Evolutionary conservation across 2,329 filamentous ascomycete genomes (phyloP).

Genomic region (Lachnellula arida): DNA sequence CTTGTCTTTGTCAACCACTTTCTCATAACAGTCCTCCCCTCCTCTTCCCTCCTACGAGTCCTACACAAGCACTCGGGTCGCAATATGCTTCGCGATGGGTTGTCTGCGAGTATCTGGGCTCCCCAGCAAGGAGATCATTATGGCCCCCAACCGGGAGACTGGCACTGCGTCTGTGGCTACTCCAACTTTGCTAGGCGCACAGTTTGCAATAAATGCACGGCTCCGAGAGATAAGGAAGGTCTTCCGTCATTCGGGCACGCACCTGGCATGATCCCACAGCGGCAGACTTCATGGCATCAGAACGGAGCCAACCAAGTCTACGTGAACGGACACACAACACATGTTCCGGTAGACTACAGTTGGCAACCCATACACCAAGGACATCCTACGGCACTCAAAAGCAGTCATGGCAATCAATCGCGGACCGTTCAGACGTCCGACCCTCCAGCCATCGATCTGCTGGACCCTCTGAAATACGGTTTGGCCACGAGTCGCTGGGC

Average conservation of each 20-base stretch:
- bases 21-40: neutral
- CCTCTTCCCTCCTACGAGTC: neutral
- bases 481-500: conserved; percentile 27
- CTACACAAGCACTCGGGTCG: neutral
- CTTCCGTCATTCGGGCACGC: neutral
- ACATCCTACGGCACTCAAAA: neutral
- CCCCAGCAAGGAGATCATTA: neutral
- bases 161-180: neutral
- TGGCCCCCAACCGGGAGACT: neutral
- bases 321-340: too few species aligned
- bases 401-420: neutral
- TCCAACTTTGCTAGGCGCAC: neutral
- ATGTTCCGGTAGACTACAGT: too few species aligned
- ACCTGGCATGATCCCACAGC: neutral
- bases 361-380: neutral
- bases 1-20: neutral
- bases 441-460: neutral
- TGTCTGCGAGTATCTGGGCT: neutral
- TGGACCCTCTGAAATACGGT: conserved; percentile 5
- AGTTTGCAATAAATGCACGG: neutral
- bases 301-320: neutral
- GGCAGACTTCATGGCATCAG: neutral
- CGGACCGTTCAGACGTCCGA: neutral
- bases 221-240: neutral
- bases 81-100: neutral